Base-by-base conservation (phyloP, 1,139 yeast species). In the Casaregolazyma lundiana region DNA sequence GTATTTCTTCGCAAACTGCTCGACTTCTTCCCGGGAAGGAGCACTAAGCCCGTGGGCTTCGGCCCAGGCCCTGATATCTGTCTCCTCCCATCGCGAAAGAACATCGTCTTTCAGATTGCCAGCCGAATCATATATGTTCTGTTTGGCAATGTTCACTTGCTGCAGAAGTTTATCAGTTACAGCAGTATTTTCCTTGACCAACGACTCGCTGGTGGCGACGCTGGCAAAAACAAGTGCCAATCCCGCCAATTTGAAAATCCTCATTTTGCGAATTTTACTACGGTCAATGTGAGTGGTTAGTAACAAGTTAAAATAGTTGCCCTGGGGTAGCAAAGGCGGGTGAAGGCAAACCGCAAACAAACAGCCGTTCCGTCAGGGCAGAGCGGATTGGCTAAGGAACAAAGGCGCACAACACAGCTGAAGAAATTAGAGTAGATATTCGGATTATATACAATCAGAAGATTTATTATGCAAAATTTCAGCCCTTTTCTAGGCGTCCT, bases 41-140 rank as follows among this genome's bases (percentile, higher is more conserved):
- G 46, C 51, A 8, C 32, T 29, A 42, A 75, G 55, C 21, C 68
- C 67, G 57, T 77, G 80, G 44, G 65, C 58, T 45, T 67, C 68
- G 41, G 76, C 65, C 80, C 81, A 77, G 30, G 66, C 64, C 53
- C 67, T 62, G 41, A 78, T 55, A 50, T 75, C 76, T 3, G 71
- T 65, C 7, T 70, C 65, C 4, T 70, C 67, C 76, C 78, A 78
- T 6, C 70, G 59, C 46, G 75, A 73, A 52, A 78, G 69, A 15
- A 77, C 70, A 29, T 69, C 71, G 39, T 71, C 73, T 35, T 67
- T 63, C 45, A 78, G 53, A 53, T 76, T 65, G 11, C 74, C 72
- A 1, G 74, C 75, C 50, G 66, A 66, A 42, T 71, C 66, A 41
- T 63, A 68, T 6, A 64, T 60, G 21, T 70, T 60, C 45, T 70